phyloP scores from a whole-genome alignment of 768 basidiomycete species.

The Hypholoma sublateritium region DNA sequence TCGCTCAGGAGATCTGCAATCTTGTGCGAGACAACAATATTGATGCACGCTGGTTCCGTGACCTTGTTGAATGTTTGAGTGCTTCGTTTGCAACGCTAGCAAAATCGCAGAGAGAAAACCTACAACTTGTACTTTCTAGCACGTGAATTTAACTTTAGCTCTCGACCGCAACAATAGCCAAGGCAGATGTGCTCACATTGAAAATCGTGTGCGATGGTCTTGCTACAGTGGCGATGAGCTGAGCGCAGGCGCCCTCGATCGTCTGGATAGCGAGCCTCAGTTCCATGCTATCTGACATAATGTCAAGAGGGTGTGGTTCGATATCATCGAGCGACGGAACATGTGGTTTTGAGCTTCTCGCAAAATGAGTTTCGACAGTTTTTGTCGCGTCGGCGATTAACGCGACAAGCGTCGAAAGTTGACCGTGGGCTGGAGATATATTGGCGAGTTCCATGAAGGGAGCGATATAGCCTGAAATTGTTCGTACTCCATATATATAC shows the following conservation, averaged over 20 bases:
- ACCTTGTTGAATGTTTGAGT: conserved; percentile 1
- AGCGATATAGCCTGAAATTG: no score
- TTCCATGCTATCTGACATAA: conserved; percentile 9
- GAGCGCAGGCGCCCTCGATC: conserved; percentile 29
- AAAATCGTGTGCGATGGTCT: conserved; percentile 23
- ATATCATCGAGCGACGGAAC: conserved; percentile 24
- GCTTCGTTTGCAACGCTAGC: background rate
- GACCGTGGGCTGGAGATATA: background rate
- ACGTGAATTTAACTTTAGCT: background rate
- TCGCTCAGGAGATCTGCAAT: conserved; percentile 28
- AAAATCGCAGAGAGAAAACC: background rate
- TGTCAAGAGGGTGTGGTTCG: conserved; percentile 21
- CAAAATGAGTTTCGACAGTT: conserved; percentile 20
- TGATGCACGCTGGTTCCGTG: conserved; percentile 22
- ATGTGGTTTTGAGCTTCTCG: conserved; percentile 20
- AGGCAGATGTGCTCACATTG: conserved; percentile 18
- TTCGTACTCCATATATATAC: no score
- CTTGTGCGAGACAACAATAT: conserved; percentile 16
- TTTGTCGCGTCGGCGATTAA: conserved; percentile 21
- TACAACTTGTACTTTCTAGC: conserved; percentile 12
- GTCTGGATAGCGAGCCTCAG: conserved; percentile 21
- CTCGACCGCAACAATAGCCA: background rate
- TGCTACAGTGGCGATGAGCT: conserved; percentile 22
- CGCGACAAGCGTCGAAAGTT: conserved; percentile 14
- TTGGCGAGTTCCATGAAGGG: background rate